Base-by-base conservation (phyloP, 306 rosid genomes). In the Cucurbita argyrosperma region DNA sequence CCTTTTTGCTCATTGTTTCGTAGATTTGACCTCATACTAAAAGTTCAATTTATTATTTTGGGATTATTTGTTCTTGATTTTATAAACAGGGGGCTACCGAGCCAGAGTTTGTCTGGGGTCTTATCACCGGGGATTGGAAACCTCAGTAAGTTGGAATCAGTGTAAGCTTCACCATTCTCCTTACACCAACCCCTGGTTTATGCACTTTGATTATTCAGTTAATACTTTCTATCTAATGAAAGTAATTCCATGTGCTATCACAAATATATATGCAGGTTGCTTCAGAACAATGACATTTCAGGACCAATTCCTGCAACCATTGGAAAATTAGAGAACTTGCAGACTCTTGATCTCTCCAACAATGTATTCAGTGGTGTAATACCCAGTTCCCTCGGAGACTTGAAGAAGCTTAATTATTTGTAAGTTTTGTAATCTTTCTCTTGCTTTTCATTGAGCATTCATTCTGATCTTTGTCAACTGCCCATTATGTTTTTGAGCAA, bases 321-420 rank as follows among this genome's bases (percentile, higher is more conserved):
- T 53, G 99, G 99, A 73, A 88, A 55, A 70, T 72, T 95, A 70
- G 97, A 82, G 76, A 91, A 85, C 89, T 97, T 95, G 80, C 96
- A 80, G 81, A 89, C 96, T 40, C 96, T 95, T 57, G 99, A 95
- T 85, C 96, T 95, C 74, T 95, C 99, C 82, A 91, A 86, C 76
- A 95, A 95, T 74, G 61, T 53, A 30, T 86, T 95, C 74, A 74
- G 46, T 63, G 99, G 97, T 14, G 84, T 68, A 70, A 91, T 95
- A 79, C 97, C 99, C 10, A 86, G 83, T 80, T 88, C 97, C 76
- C 72, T 95, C 76, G 99, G 96, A 76, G 88, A 80, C 81, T 82
- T 95, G 43, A 88, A 80, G 85, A 88, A 88, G 84, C 85, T 95
- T 55, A 95, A 95, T 79, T 91, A 88, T 86, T 79, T 95, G 99